Percentiles rank a stretch among this genome's conserved stretches.
phyloP scores from a whole-genome alignment of 441 rosid genomes.

The Erodium trifolium region DNA sequence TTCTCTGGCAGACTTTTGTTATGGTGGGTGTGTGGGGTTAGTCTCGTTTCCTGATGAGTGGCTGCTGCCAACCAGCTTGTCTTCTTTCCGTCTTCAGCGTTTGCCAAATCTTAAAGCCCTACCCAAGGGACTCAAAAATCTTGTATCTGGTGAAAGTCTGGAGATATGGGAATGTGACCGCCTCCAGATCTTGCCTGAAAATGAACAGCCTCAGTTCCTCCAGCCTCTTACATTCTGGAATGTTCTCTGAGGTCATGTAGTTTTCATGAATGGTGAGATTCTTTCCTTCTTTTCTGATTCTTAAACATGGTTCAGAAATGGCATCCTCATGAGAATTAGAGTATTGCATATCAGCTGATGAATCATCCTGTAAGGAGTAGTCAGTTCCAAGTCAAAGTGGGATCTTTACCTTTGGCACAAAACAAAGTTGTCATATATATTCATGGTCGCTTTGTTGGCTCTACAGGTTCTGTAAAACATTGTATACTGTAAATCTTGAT shows the following conservation, averaged over 20 bases:
- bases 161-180: constrained; percentile 19
- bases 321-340: not conserved
- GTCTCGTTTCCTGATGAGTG: constrained; percentile 21
- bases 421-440: no score
- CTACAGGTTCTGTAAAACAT: not conserved
- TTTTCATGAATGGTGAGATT: not conserved
- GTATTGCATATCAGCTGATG: not conserved
- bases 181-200: constrained; percentile 17
- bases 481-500: not conserved
- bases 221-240: not conserved
- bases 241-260: not conserved
- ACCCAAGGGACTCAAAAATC: constrained; percentile 17
- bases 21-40: constrained; percentile 20
- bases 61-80: constrained; percentile 23
- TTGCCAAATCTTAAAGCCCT: constrained; percentile 11
- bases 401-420: not conserved
- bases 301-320: not conserved
- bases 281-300: not conserved
- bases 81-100: constrained; percentile 18
- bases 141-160: constrained; percentile 16
- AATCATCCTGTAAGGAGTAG: not conserved
- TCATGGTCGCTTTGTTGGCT: not conserved
- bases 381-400: not conserved
- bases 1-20: constrained; percentile 13
- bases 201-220: not conserved